Evolutionary conservation across 192 early-diverging fungal species (phyloP).

Genomic region (Linnemannia zychae): DNA sequence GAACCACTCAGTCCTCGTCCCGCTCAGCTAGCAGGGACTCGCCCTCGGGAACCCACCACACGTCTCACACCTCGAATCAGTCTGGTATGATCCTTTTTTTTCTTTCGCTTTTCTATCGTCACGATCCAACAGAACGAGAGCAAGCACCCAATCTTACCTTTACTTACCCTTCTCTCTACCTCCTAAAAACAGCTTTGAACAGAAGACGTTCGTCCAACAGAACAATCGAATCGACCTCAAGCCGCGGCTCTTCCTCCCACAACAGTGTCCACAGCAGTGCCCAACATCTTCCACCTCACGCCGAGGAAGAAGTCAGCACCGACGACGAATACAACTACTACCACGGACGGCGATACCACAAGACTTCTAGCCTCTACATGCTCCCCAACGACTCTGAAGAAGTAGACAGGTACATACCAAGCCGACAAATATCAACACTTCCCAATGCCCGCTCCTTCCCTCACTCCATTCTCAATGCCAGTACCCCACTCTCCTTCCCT

Average conservation of each 20-base stretch:
- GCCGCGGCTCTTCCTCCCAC: constrained; percentile 12
- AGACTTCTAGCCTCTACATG: constrained; percentile 34
- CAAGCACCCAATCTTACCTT: not conserved
- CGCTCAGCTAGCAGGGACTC: constrained; percentile 22
- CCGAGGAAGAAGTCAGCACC: constrained; percentile 9
- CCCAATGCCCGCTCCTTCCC: not conserved
- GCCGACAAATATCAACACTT: not conserved
- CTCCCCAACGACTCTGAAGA: constrained; percentile 43
- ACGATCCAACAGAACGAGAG: not conserved
- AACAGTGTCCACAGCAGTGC: not conserved
- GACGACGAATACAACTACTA: constrained; percentile 19
- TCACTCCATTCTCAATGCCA: not conserved
- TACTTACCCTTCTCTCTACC: not conserved
- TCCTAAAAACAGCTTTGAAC: constrained; percentile 22
- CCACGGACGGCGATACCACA: constrained; percentile 47
- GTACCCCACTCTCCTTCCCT: not conserved
- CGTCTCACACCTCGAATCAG: not conserved
- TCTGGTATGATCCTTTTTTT: not conserved
- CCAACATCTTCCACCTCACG: constrained; percentile 28
- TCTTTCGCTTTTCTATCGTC: not conserved
- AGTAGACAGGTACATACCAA: constrained; percentile 38
- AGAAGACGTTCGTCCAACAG: constrained; percentile 41
- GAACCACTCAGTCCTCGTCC: constrained; percentile 33
- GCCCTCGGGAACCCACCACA: not conserved
- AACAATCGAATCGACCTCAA: constrained; percentile 12